Base-by-base conservation (phyloP, 1,139 yeast genomes). In the Meyerozyma carpophila region DNA sequence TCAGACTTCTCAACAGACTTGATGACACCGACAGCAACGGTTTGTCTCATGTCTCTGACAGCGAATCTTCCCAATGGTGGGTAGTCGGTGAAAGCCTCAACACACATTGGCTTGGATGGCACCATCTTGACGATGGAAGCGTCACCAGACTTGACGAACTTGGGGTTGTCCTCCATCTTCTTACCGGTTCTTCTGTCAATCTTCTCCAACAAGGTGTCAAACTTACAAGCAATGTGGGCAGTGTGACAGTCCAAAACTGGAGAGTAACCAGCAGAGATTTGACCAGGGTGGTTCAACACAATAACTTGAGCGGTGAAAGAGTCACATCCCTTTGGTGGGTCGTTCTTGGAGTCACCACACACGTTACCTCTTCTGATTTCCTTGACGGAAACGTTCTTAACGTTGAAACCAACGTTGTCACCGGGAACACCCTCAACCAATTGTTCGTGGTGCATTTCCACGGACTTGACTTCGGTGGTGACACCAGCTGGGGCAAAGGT, bases 81-180 rank as follows among this genome's bases (percentile, higher is more conserved):
- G 54, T 48, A 47, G 52, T 56, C 52, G 55, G 94, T 79, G 94
- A 84, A 88, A 65, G 95, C 81, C 82, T 88, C 96, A 73, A 88
- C 96, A 79, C 94, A 87, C 95, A 88, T 84, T 73, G 96, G 96
- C 88, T 88, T 88, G 75, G 94, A 77, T 75, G 95, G 95, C 59
- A 85, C 77, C 82, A 87, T 81, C 81, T 81, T 85, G 71, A 86
- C 95, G 66, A 85, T 84, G 68, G 94, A 93, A 70, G 95, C 91
- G 68, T 87, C 95, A 83, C 95, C 95, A 55, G 94, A 83, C 83
- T 87, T 86, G 79, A 86, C 73, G 82, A 79, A 82, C 79, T 86
- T 84, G 69, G 95, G 95, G 68, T 66, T 57, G 65, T 81, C 89
- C 81, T 87, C 95, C 67, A 81, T 67, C 67, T 74, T 75, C 88